Evolutionary conservation across 106 monocot genomes (phyloP).

Genomic region (Agapanthus africanus): DNA sequence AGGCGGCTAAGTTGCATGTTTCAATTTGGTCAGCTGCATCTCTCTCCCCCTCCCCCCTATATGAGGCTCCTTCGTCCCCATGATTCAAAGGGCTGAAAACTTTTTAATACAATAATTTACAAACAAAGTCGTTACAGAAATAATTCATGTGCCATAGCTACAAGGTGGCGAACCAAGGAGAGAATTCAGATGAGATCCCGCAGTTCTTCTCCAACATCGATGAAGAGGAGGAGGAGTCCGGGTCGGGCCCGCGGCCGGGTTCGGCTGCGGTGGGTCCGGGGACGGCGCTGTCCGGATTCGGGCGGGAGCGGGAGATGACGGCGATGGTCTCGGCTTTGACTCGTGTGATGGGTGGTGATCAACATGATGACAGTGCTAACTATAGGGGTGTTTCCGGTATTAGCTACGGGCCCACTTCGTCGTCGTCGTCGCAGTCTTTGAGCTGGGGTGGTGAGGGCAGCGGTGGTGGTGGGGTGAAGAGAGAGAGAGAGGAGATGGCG

Average conservation of each 20-base stretch:
- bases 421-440: not conserved
- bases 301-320: conserved; percentile 30
- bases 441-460: not conserved
- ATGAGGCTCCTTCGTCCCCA: not conserved
- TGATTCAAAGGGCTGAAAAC: conserved; percentile 6
- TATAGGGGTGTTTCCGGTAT: no score
- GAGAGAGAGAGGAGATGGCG: conserved; percentile 21
- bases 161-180: conserved; percentile 34
- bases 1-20: no score
- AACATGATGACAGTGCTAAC: not conserved
- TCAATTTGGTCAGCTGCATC: not conserved
- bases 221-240: conserved; percentile 10
- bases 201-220: conserved; percentile 14
- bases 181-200: conserved; percentile 11
- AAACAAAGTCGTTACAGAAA: no score
- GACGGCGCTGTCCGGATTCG: conserved; percentile 5
- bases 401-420: not conserved
- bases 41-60: not conserved
- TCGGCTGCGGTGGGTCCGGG: not conserved
- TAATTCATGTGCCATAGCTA: conserved; percentile 7
- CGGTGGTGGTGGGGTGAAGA: conserved; percentile 13
- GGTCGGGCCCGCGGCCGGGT: not conserved
- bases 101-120: no score
- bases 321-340: conserved; percentile 57
- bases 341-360: conserved; percentile 24